Conservation (phyloP, 768 basidiomycete species). For the Jaapia argillacea region DNA sequence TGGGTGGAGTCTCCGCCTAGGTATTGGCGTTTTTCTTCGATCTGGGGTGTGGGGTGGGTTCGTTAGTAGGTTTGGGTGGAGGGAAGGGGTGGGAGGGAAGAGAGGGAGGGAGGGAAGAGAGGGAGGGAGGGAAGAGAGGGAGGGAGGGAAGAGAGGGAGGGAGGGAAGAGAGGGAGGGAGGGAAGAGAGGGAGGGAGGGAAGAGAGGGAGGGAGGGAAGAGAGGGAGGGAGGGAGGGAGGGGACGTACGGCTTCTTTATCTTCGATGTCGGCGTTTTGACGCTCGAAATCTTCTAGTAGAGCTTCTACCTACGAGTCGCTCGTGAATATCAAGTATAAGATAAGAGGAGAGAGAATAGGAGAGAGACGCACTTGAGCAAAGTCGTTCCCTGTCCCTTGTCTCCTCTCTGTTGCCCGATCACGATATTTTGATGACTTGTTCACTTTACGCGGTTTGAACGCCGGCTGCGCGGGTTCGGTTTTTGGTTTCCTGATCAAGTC, state of each 20-base stretch:
- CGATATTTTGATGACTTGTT: constrained; percentile 61
- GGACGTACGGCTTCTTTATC: constrained; percentile 49
- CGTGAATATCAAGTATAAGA: constrained; percentile 2
- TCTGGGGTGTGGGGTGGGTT: constrained; percentile 24
- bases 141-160: no score
- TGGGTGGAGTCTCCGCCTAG: constrained; percentile 82
- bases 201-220: no score
- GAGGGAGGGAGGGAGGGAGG: no score
- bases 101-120: constrained; percentile 1
- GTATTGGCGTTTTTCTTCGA: constrained; percentile 66
- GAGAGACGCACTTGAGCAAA: constrained; percentile 49
- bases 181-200: no score
- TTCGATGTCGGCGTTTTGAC: constrained; percentile 41
- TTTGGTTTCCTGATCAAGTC: no score
- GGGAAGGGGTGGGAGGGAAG: background rate
- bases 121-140: no score
- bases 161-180: no score
- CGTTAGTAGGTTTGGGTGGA: background rate
- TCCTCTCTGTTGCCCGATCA: constrained; percentile 67
- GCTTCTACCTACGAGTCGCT: constrained; percentile 88
- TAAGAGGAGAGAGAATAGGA: background rate
- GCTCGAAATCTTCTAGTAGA: constrained; percentile 75
- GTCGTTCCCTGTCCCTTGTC: constrained; percentile 57
- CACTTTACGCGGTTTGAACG: constrained; percentile 77
- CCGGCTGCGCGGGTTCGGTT: no score